These are phyloP conservation scores for Ophiostoma piceae DNA, from an alignment of 2,329 filamentous ascomycete species.

Conservation along the genomic window DNA sequence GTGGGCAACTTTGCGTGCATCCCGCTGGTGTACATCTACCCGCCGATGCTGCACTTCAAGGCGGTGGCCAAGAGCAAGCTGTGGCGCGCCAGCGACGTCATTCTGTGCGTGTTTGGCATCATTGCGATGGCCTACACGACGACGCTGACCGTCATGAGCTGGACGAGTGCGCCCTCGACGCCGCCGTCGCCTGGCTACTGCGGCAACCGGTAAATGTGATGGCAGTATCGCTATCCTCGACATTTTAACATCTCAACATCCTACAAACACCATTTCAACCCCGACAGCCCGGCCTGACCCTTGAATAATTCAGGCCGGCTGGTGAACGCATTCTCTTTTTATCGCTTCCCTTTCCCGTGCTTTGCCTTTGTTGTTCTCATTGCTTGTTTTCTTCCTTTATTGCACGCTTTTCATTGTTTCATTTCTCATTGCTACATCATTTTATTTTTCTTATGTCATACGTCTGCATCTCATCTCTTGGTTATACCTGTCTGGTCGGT, in stretches of 20 bases:
- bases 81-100: conserved; percentile 67
- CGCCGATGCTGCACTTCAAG: conserved; percentile 86
- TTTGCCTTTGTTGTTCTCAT: neutral
- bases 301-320: neutral
- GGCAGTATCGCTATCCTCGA: too few species aligned
- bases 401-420: neutral
- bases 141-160: conserved; percentile 76
- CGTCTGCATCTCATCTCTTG: conserved; percentile 2
- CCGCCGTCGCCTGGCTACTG: conserved; percentile 51
- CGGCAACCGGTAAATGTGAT: conserved; percentile 33
- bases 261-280: neutral
- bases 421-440: too few species aligned
- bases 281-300: neutral
- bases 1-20: conserved; percentile 98
- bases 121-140: conserved; percentile 92
- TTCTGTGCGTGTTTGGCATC: conserved; percentile 74
- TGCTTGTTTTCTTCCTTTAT: too few species aligned
- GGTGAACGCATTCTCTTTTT: neutral
- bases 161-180: conserved; percentile 56
- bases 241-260: too few species aligned
- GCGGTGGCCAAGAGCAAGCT: conserved; percentile 65
- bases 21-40: conserved; percentile 94
- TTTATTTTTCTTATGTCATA: neutral
- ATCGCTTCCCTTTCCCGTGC: too few species aligned
- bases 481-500: conserved; percentile 12